A percentile compares a stretch with the other conserved stretches of the same genome.
phyloP scores from a whole-genome alignment of 306 rosid species.

The Begonia peltatifolia region DNA sequence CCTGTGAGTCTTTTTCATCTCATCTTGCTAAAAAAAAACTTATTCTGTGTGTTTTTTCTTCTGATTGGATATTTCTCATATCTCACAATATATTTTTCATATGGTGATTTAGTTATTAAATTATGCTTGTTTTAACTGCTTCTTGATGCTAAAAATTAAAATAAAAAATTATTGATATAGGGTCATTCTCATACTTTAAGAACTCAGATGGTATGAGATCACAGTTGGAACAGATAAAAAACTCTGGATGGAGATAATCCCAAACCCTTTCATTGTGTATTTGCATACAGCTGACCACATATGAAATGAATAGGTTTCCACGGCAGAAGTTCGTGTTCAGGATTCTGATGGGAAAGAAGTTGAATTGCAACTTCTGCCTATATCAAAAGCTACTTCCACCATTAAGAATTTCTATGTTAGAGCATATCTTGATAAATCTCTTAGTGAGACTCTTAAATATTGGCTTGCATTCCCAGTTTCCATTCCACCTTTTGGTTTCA shows the following conservation, averaged over 20 bases:
- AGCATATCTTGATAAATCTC: conserved; percentile 54
- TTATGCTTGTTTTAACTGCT: background rate
- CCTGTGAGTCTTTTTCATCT: conserved; percentile 43
- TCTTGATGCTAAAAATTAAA: background rate
- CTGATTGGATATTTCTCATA: background rate
- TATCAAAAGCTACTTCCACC: conserved; percentile 26
- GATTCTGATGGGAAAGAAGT: conserved; percentile 54
- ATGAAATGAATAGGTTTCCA: conserved; percentile 33
- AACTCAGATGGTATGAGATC: background rate
- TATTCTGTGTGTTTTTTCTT: background rate
- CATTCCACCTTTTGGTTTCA: conserved; percentile 84
- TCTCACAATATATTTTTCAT: background rate
- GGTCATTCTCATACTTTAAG: background rate
- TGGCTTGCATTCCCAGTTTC: conserved; percentile 73
- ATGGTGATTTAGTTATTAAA: background rate
- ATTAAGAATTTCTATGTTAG: conserved; percentile 32
- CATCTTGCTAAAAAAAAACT: background rate
- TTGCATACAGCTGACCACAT: conserved; percentile 1
- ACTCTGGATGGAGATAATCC: no score
- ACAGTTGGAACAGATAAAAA: no score
- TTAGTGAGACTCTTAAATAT: conserved; percentile 37
- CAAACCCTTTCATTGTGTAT: no score
- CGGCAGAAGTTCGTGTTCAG: conserved; percentile 40
- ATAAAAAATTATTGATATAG: background rate
- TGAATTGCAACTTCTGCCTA: conserved; percentile 65